Evolutionary conservation across 2,329 filamentous ascomycete species (phyloP), one percentile per base, ranked within the genome.

Genomic region (Apiospora kogelbergensis): DNA sequence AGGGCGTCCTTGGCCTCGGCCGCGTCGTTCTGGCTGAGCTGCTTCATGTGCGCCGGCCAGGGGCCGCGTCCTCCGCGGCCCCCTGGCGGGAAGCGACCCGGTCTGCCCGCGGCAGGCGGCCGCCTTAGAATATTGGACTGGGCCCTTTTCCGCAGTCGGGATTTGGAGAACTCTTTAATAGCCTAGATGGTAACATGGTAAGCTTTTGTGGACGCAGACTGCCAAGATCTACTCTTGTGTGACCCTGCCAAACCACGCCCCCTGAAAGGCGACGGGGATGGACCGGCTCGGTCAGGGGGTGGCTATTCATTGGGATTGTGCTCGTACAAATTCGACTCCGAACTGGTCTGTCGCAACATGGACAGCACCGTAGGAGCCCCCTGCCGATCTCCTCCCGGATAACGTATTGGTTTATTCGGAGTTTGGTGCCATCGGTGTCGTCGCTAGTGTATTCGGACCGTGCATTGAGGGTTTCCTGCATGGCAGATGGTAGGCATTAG

Each of bases 141-240:
- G 20, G 93, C 94, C 68, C 94, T 92, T 82, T 95, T 97, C 66
- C 95, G 90, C 68, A 99, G 84, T 44, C 95, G 90, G 2, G 93
- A 90, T 79, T 99, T 99, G 70, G 95, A 98, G 81, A 99, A 98
- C 77, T 98, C 95, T 81, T 99, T 99, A 78, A 98, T 89, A 69
- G 96, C 95, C 95, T 97, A 53, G 46, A 53, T 26, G 46, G 24
- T 53, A 53, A 53, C 10, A 26, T 53, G 77, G 48, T 30, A 46
- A 66, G 64, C 64, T 15, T 66, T 46, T 7, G 64, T 66, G 37
- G 44, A 44, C 64, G 22, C 40, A 42, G 17, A 22, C 2, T 44
- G 63, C n/a, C 63, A 46, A 45, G 63, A 30, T 26, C 37, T 17
- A 64, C 37, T 64, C 41, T 45, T 40, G 64, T 42, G 11, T 42